phyloP scores from a whole-genome alignment of 2,329 filamentous ascomycete species.

The Aspergillus costaricaensis region DNA sequence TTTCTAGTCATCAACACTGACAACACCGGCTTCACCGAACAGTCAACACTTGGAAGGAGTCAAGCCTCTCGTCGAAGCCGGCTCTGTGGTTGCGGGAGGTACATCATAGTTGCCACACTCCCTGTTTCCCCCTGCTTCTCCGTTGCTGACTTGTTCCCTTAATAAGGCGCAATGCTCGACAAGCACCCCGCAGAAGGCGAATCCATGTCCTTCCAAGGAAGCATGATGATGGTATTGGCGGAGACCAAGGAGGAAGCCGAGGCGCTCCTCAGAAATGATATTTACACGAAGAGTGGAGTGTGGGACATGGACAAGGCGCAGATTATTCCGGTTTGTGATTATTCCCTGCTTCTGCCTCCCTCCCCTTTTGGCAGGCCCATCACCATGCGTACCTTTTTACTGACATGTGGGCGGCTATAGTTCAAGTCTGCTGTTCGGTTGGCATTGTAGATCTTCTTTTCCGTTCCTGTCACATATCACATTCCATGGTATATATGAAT shows the following conservation, averaged over 20 bases:
- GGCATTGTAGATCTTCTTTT: constrained; percentile 7
- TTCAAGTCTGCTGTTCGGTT: constrained; percentile 34
- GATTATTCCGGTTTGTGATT: constrained; percentile 40
- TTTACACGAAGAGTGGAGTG: constrained; percentile 71
- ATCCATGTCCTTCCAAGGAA: constrained; percentile 69
- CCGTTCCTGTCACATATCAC: background rate
- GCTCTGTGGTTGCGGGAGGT: constrained; percentile 67
- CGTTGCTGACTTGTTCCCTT: background rate
- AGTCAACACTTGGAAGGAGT: constrained; percentile 61
- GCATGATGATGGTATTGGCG: constrained; percentile 67
- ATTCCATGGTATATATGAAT: background rate
- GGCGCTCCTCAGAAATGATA: constrained; percentile 67
- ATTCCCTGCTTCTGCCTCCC: constrained; percentile 1
- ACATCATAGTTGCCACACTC: constrained; percentile 24
- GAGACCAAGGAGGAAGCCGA: constrained; percentile 69
- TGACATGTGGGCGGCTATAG: constrained; percentile 20
- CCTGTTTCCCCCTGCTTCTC: background rate
- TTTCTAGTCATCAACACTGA: background rate
- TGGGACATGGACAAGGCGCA: constrained; percentile 74
- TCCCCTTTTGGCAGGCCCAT: background rate
- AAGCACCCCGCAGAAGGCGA: constrained; percentile 65
- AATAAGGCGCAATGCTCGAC: constrained; percentile 65
- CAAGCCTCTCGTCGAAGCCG: constrained; percentile 54
- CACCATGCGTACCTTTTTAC: background rate
- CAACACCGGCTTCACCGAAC: background rate